Evolutionary conservation across 352 stramenopile species (phyloP).

Genomic region (Globisporangium alternatum): DNA sequence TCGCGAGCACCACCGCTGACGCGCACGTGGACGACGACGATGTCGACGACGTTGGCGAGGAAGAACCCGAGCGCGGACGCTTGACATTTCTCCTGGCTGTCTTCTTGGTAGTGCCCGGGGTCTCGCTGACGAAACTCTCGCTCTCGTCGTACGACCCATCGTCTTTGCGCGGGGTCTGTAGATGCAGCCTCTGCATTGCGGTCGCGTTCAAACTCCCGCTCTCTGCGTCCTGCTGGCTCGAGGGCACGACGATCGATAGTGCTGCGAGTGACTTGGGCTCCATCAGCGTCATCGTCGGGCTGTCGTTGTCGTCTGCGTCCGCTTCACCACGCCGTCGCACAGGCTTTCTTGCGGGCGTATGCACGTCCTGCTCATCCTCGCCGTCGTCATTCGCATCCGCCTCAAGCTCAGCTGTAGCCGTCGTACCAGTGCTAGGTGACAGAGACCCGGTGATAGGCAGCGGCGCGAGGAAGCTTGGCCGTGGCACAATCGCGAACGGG

Average conservation of each 20-base stretch:
- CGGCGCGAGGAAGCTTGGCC: constrained; percentile 1
- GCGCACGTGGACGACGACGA: constrained; percentile 13
- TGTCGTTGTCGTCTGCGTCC: constrained; percentile 2
- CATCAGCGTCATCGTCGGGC: constrained; percentile 11
- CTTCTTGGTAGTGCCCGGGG: constrained; percentile 3
- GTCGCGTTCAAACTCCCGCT: neutral
- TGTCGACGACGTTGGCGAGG: constrained; percentile 13
- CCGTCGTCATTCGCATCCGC: neutral
- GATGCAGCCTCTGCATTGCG: constrained; percentile 19
- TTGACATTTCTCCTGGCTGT: neutral
- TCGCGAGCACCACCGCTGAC: constrained; percentile 11
- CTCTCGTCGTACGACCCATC: neutral
- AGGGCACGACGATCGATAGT: constrained; percentile 16
- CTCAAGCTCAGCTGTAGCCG: neutral
- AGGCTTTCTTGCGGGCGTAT: neutral
- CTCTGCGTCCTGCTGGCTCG: constrained; percentile 2
- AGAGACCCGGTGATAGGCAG: neutral
- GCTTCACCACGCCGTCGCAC: neutral
- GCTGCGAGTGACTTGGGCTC: constrained; percentile 7
- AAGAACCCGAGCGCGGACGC: constrained; percentile 2
- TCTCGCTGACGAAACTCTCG: constrained; percentile 7
- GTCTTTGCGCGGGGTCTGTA: constrained; percentile 14
- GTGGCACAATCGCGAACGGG: constrained; percentile 5
- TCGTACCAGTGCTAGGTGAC: neutral
- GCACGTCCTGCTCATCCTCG: neutral